phyloP scores from a whole-genome alignment of 2,329 filamentous ascomycete genomes.

The Akanthomyces dipterigenus region DNA sequence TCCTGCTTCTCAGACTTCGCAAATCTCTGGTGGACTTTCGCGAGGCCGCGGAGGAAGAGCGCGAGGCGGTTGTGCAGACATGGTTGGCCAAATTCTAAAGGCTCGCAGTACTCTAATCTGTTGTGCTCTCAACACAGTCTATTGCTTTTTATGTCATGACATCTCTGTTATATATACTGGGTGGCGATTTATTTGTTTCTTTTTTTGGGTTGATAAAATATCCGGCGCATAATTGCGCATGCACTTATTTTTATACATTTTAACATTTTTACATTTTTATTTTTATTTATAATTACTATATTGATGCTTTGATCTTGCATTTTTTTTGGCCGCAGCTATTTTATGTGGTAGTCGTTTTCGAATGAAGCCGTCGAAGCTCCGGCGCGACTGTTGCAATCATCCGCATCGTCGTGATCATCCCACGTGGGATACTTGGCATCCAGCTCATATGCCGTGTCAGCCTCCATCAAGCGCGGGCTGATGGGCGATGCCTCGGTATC shows the following conservation, averaged over 20 bases:
- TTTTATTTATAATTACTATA: neutral
- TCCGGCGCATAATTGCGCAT: neutral
- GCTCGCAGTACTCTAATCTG: neutral
- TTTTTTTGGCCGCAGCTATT: neutral
- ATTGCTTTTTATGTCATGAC: neutral
- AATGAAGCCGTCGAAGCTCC: neutral
- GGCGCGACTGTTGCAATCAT: neutral
- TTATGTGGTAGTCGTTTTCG: neutral
- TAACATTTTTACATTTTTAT: neutral
- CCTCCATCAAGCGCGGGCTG: neutral
- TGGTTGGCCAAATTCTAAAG: conserved; percentile 18
- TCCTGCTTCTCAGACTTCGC: conserved; percentile 26
- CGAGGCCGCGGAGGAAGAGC: conserved; percentile 16
- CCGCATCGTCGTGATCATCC: neutral
- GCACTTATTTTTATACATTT: neutral
- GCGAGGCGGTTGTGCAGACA: conserved; percentile 19
- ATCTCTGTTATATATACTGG: neutral
- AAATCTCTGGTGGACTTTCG: conserved; percentile 25
- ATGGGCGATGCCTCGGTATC: neutral
- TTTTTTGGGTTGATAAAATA: neutral
- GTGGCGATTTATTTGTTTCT: neutral
- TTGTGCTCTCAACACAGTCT: neutral
- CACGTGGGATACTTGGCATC: conserved; percentile 8
- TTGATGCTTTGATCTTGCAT: neutral
- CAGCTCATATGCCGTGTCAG: conserved; percentile 4